These are phyloP conservation scores for Pythium grandisporangium DNA, from an alignment of 352 stramenopile species.

Conservation along the genomic window DNA sequence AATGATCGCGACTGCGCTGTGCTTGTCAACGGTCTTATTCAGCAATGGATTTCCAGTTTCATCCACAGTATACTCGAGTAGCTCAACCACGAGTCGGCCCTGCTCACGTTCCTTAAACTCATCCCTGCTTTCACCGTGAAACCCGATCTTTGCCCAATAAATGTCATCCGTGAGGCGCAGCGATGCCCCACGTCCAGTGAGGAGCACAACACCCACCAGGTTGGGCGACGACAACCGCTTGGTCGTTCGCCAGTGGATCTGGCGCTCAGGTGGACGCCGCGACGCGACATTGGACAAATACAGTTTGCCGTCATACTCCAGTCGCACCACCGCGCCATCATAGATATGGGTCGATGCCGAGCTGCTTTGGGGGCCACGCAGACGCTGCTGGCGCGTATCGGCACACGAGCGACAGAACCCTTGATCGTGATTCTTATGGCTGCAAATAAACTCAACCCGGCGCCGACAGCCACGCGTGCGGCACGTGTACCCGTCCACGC, in stretches of 20 bases:
- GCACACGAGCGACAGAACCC: conserved; percentile 60
- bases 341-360: conserved; percentile 80
- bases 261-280: conserved; percentile 35
- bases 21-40: conserved; percentile 32
- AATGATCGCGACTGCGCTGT: conserved; percentile 64
- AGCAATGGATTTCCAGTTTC: conserved; percentile 47
- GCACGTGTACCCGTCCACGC: conserved; percentile 18
- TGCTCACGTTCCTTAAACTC: conserved; percentile 57
- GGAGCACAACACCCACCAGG: conserved; percentile 67
- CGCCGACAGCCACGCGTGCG: conserved; percentile 38
- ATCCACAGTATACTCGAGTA: conserved; percentile 60
- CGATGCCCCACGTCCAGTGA: conserved; percentile 36
- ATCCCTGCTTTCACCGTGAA: conserved; percentile 56
- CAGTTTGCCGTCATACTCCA: conserved; percentile 58
- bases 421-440: conserved; percentile 34
- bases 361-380: conserved; percentile 40
- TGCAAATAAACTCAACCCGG: conserved; percentile 50
- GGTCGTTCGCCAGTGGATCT: conserved; percentile 78
- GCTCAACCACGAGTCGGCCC: conserved; percentile 49
- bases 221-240: conserved; percentile 70
- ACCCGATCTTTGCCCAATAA: conserved; percentile 68
- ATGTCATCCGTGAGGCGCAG: conserved; percentile 41
- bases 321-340: conserved; percentile 29
- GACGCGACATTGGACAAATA: conserved; percentile 49
- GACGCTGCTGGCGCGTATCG: conserved; percentile 27